Conservation (phyloP, 2,329 filamentous ascomycete genomes). For the Acephala macrosclerotiorum region DNA sequence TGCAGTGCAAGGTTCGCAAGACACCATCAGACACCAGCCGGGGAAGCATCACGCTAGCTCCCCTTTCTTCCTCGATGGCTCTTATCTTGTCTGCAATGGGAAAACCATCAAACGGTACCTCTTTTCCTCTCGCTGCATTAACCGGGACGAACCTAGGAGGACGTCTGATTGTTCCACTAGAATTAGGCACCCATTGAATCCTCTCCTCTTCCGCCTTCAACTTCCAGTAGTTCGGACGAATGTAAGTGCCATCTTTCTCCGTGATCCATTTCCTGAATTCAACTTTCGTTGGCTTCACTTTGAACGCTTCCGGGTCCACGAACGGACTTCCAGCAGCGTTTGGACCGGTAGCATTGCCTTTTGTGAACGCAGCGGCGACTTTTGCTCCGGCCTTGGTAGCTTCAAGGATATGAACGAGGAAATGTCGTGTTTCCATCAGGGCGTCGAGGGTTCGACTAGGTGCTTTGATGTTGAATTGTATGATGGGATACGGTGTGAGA, state of each 20-base stretch:
- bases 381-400: slow-evolving; percentile 28
- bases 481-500: slow-evolving; percentile 39
- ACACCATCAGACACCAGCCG: not conserved
- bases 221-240: not conserved
- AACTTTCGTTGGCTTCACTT: not conserved
- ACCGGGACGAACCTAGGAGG: not conserved
- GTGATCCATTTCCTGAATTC: not conserved
- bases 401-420: slow-evolving; percentile 39
- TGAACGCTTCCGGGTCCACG: not conserved
- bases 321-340: not conserved
- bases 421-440: slow-evolving; percentile 30
- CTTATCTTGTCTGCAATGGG: not conserved
- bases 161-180: not conserved
- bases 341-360: not conserved
- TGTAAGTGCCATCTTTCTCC: not conserved
- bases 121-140: not conserved
- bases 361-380: slow-evolving; percentile 37
- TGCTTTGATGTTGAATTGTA: slow-evolving; percentile 45
- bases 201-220: not conserved
- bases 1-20: not conserved
- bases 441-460: slow-evolving; percentile 41
- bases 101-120: not conserved
- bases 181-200: not conserved
- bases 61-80: not conserved
- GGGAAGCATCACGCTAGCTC: not conserved